A percentile compares a stretch with the other conserved stretches of the same genome.
Conservation (phyloP, 176 grass and related monocot species). For the Oryza coarctata region DNA sequence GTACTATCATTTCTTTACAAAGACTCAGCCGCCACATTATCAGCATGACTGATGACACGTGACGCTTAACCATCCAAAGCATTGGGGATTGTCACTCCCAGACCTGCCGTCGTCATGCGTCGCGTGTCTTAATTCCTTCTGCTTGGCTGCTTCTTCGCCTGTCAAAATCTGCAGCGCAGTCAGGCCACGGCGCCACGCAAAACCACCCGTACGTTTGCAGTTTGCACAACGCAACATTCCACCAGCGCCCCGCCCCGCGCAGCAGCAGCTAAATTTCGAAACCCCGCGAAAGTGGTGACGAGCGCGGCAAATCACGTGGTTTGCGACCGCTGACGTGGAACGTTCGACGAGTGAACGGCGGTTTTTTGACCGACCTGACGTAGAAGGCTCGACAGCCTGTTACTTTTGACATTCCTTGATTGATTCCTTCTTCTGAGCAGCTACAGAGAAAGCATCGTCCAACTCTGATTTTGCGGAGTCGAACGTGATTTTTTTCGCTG, state of each 20-base stretch:
- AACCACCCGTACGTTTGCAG: no score
- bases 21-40: not conserved
- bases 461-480: not conserved
- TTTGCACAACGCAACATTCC: not conserved
- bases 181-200: not conserved
- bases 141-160: not conserved
- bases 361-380: not conserved
- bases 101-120: not conserved
- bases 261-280: not conserved
- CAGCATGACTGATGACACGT: not conserved
- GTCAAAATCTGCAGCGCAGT: not conserved
- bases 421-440: not conserved
- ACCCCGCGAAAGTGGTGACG: not conserved
- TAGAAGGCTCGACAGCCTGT: not conserved
- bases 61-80: not conserved
- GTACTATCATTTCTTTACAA: not conserved
- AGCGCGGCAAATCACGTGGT: slow-evolving; percentile 1
- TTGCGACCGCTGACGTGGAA: not conserved
- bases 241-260: not conserved
- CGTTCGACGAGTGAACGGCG: not conserved
- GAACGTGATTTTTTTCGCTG: not conserved
- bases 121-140: not conserved
- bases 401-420: not conserved
- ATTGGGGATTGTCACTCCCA: no score
- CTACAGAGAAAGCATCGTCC: not conserved